Base-by-base conservation (phyloP, 2,329 filamentous ascomycete genomes). In the Beauveria sp. region DNA sequence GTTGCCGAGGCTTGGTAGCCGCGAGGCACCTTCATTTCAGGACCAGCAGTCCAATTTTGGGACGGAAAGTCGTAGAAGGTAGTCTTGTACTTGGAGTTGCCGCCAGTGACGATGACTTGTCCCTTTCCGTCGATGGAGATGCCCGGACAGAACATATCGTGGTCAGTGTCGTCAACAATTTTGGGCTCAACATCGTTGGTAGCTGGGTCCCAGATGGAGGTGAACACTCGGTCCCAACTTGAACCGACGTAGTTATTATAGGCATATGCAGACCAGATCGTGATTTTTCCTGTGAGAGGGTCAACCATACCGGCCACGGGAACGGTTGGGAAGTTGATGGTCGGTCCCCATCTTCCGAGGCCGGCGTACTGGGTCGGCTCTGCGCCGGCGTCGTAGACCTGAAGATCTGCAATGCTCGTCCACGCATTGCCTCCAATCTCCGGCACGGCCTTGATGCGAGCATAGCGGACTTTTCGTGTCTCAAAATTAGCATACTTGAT, bases 71-170 rank as follows among this genome's bases (percentile, higher is more conserved):
- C 68, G 68, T 79, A 83, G 42, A 83, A 73, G 60, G 78, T 82
- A 1, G 79, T 81, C 46, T 76, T 76, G 6, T 72, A 68, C 7
- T 78, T 77, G 59, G 78, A 74, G 26, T 77, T 77, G 1, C 84
- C 84, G 6, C 84, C 83, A 0, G 78, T 81, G 6, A 86, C 77
- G 1, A 85, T 67, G 9, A 83, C 74, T 9, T 75, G 72, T 0
- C 81, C 81, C 83, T 77, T 70, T n/a, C 74, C 75, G 60, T 80
- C 78, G 14, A 79, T 69, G 7, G 76, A 79, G 56, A 84, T 80
- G 1, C 81, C 82, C 0, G 82, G 81, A 66, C 81, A 84, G 65
- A 83, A 83, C 81, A 83, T 83, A 65, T 82, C 79, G 65, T 82
- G 79, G 3, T 74, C 65, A 0, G 78, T 82, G 62, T 79, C 68